Percentiles rank a stretch among this genome's conserved stretches.
phyloP scores from a whole-genome alignment of 148 eudicot genomes.

The Vaccinium myrtillus region DNA sequence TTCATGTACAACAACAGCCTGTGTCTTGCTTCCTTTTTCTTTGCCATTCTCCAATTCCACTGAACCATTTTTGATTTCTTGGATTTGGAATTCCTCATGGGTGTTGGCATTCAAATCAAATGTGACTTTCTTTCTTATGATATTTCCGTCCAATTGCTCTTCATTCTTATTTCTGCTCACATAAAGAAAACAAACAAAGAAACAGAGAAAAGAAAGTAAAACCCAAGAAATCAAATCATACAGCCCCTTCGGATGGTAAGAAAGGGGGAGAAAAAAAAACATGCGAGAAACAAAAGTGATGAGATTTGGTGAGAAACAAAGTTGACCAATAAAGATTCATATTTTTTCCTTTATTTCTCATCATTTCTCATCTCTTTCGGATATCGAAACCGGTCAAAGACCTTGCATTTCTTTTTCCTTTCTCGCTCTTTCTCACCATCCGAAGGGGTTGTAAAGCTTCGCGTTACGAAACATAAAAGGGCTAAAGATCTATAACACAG shows the following conservation, averaged over 20 bases:
- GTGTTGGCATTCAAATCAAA: slow-evolving; percentile 47
- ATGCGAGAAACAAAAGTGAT: background rate
- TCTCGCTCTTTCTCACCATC: background rate
- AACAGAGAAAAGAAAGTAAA: background rate
- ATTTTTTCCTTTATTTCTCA: background rate
- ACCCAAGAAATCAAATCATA: background rate
- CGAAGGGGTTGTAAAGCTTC: background rate
- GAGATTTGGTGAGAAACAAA: background rate
- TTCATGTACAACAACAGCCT: background rate
- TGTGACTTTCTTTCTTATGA: slow-evolving; percentile 48
- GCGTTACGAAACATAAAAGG: background rate
- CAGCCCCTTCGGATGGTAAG: background rate
- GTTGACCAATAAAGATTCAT: background rate
- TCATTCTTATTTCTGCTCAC: slow-evolving; percentile 32
- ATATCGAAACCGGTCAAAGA: too few species aligned
- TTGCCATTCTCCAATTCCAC: slow-evolving; percentile 12
- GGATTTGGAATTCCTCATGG: slow-evolving; percentile 24
- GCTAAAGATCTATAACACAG: background rate
- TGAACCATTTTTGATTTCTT: slow-evolving; percentile 6
- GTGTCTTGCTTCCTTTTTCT: slow-evolving; percentile 15
- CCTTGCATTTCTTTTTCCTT: background rate
- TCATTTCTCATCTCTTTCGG: background rate
- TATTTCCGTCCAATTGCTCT: slow-evolving; percentile 30
- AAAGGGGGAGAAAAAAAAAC: background rate
- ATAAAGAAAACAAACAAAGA: background rate